Percentiles rank a stretch among this genome's conserved stretches.
Evolutionary conservation across 768 basidiomycete genomes (phyloP).

Genomic region (Russula sp.): DNA sequence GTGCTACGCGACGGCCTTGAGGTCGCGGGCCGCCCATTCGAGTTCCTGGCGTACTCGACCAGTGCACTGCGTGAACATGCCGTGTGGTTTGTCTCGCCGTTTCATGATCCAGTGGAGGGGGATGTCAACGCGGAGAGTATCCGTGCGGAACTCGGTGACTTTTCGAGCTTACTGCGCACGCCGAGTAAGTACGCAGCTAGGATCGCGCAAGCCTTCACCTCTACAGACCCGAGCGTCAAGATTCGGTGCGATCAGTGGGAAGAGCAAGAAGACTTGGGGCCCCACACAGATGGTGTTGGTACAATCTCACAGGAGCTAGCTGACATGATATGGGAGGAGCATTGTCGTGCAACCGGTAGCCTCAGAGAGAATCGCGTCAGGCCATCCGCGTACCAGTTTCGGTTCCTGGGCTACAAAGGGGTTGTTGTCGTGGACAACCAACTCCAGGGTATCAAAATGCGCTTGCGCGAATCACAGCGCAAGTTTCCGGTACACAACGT

Average conservation of each 20-base stretch:
- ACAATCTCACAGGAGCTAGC: conserved; percentile 60
- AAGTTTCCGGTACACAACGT: conserved; percentile 55
- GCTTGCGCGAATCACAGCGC: conserved; percentile 63
- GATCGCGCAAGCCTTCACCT: conserved; percentile 75
- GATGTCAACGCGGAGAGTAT: conserved; percentile 50
- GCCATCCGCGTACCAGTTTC: conserved; percentile 59
- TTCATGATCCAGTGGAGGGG: conserved; percentile 39
- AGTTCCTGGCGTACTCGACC: conserved; percentile 77
- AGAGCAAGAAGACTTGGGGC: conserved; percentile 49
- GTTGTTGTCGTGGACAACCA: conserved; percentile 58
- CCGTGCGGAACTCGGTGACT: conserved; percentile 59
- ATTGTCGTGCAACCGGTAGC: conserved; percentile 35
- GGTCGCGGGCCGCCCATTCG: conserved; percentile 57
- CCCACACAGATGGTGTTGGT: conserved; percentile 75
- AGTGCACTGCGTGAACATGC: conserved; percentile 74
- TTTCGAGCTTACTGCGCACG: conserved; percentile 35
- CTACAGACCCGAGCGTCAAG: conserved; percentile 65
- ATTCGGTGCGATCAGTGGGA: conserved; percentile 56
- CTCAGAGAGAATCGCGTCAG: neutral
- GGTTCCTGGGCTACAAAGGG: conserved; percentile 76
- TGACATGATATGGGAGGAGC: conserved; percentile 49
- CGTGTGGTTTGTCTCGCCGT: conserved; percentile 75
- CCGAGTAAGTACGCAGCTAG: conserved; percentile 84
- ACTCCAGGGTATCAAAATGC: conserved; percentile 57
- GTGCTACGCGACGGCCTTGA: conserved; percentile 55